phyloP scores from a whole-genome alignment of 768 basidiomycete species.

The Collybia nuda region DNA sequence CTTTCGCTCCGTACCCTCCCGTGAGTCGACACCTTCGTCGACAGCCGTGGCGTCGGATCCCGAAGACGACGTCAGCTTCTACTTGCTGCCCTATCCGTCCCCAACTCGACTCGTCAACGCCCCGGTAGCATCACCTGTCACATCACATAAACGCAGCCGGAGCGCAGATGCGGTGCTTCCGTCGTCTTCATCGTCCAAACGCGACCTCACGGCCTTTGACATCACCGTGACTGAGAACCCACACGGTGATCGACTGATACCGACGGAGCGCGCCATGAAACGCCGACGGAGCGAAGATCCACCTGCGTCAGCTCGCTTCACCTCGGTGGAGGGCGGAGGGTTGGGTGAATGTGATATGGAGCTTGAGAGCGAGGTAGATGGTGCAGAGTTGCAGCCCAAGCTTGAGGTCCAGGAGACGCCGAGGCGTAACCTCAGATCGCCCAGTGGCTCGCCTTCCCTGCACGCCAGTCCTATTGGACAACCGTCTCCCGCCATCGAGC shows the following conservation, averaged over 20 bases:
- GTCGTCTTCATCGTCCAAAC: background rate
- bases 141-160: background rate
- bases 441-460: background rate
- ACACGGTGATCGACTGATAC: background rate
- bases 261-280: background rate
- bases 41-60: background rate
- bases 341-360: background rate
- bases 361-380: background rate
- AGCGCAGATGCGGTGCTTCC: conserved; percentile 5
- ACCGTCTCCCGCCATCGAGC: conserved; percentile 12
- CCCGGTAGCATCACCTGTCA: background rate
- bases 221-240: conserved; percentile 4
- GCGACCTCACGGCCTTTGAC: conserved; percentile 4
- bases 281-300: background rate
- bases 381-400: background rate
- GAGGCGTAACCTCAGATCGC: background rate
- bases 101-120: background rate
- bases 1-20: background rate
- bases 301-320: background rate
- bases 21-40: conserved; percentile 3
- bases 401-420: background rate
- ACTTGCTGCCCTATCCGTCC: background rate
- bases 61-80: background rate
- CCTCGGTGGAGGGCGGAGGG: background rate
- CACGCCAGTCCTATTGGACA: background rate